Conservation (phyloP, 2,329 filamentous ascomycete species). For the Trichoderma endophyticum region DNA sequence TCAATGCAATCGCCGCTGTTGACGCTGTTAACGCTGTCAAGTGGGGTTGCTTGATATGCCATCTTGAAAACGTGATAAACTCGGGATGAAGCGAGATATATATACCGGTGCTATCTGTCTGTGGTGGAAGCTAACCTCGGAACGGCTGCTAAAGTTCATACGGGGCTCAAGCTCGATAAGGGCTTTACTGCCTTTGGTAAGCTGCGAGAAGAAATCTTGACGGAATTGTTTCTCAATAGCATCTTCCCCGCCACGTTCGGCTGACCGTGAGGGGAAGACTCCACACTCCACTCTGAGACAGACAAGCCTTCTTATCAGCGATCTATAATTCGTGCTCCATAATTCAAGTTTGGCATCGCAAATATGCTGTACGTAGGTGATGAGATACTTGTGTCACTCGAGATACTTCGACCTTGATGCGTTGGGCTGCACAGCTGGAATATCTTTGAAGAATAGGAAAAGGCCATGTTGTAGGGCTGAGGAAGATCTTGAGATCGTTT, state of each 20-base stretch:
- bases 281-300: not conserved
- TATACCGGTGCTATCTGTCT: not conserved
- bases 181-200: slow-evolving; percentile 3
- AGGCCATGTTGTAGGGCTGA: not conserved
- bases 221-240: not conserved
- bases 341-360: not conserved
- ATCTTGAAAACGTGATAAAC: not conserved
- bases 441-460: no score
- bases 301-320: not conserved
- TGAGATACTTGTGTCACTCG: not conserved
- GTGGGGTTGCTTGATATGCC: not conserved
- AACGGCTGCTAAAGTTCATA: slow-evolving; percentile 11
- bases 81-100: not conserved
- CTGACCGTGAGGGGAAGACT: slow-evolving; percentile 6
- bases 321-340: not conserved
- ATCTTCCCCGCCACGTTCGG: slow-evolving; percentile 4
- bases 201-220: not conserved
- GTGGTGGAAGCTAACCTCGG: not conserved
- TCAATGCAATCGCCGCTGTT: not conserved
- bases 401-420: not conserved
- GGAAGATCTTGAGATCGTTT: not conserved
- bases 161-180: not conserved
- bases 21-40: not conserved
- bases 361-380: not conserved
- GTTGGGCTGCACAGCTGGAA: not conserved